Evolutionary conservation across 495 filamentous ascomycete species (phyloP).

Genomic region (Sporormia fimetaria): DNA sequence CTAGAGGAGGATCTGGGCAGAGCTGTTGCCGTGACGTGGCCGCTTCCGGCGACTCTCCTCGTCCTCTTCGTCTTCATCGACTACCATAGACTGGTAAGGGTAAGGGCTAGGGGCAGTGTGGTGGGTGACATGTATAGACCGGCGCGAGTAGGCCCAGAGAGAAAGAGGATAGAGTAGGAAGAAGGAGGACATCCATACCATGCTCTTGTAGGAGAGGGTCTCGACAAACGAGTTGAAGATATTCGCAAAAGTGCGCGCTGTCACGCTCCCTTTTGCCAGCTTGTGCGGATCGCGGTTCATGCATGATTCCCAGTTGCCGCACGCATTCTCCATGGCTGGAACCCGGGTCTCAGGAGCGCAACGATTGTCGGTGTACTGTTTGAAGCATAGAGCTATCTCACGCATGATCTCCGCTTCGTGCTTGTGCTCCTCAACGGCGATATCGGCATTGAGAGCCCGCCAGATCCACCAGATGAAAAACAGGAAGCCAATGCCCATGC

Average conservation of each 20-base stretch:
- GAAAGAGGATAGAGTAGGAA: not conserved
- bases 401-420: slow-evolving; percentile 52
- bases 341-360: slow-evolving; percentile 52
- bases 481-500: slow-evolving; percentile 53
- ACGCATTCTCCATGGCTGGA: slow-evolving; percentile 61
- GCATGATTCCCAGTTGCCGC: slow-evolving; percentile 70
- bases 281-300: slow-evolving; percentile 64
- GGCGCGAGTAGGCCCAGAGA: not conserved
- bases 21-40: not conserved
- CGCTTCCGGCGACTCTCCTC: too few species aligned
- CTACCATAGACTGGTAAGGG: not conserved
- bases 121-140: not conserved
- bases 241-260: slow-evolving; percentile 67
- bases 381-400: slow-evolving; percentile 59
- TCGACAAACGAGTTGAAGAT: slow-evolving; percentile 67
- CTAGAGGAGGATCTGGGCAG: not conserved
- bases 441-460: slow-evolving; percentile 60
- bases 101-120: not conserved
- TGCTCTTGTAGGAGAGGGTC: slow-evolving; percentile 60
- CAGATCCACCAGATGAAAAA: slow-evolving; percentile 63
- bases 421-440: slow-evolving; percentile 55
- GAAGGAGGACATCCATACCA: slow-evolving; percentile 38
- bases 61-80: too few species aligned
- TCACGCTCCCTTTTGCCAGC: slow-evolving; percentile 55
- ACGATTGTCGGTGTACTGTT: slow-evolving; percentile 58